Base-by-base conservation (phyloP, 2,329 filamentous ascomycete genomes). In the Purpureocillium lavendulum region DNA sequence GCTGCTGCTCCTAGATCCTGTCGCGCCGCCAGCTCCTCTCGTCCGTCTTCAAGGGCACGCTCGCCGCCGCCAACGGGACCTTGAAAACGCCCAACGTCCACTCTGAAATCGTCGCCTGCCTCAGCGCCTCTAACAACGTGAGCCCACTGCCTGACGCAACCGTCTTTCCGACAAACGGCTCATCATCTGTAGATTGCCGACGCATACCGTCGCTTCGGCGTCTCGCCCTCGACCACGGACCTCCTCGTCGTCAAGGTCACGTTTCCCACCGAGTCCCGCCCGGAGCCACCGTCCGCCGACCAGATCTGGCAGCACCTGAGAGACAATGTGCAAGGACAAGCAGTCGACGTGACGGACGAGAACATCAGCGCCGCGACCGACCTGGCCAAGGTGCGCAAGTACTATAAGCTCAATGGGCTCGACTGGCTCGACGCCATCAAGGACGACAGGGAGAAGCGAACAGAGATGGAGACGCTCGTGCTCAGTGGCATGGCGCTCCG, bases 201-300 rank as follows among this genome's bases (percentile, higher is more conserved):
- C 51, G 82, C 88, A 1, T 97, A 97, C 62, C 82, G 87, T 26
- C 82, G 83, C 39, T 95, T 92, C 55, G 92, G 92, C 35, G 80
- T 97, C 42, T 69, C 75, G 1, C 77, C 86, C 11, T 65, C 70
- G 10, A 92, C 84, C 3, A 80, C 72, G 33, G 63, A 81, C 49
- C 62, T 98, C n/a, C 66, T 96, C 3, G 80, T 86, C 7, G 71
- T 96, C 53, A 97, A 96, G 58, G 71, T 97, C 17, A 73, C 80
- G 9, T 69, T 72, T 13, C 66, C 69, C 0, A 61, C 66, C 35
- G 52, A 55, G 3, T 57, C 62, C 28, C 60, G 67, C 35, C 64
- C 69, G 6, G 60, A 68, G n/a, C 50, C 56, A 1, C 43, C 43
- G 5, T 64, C 65, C 3, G 62, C 76, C 29, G 65, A 71, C 14